Conservation (phyloP, 768 basidiomycete species). For the Porphyrellus cyaneotinctus region DNA sequence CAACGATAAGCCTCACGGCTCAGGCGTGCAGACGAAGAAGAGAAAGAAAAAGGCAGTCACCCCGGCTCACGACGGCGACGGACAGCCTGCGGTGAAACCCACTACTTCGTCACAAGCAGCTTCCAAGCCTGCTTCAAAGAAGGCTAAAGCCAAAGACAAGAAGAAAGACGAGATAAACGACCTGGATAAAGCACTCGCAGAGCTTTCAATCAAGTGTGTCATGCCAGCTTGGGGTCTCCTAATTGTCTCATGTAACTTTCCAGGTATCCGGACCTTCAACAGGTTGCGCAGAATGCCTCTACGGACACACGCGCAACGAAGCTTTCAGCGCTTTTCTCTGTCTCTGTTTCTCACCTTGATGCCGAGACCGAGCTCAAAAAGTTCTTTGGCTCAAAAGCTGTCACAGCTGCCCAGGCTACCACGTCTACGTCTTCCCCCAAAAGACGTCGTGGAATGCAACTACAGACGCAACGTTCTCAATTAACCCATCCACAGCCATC, state of each 20-base stretch:
- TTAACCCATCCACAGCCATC: slow-evolving; percentile 71
- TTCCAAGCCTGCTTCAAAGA: slow-evolving; percentile 50
- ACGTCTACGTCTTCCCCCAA: slow-evolving; percentile 34
- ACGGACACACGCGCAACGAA: slow-evolving; percentile 30
- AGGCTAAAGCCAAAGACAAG: slow-evolving; percentile 62
- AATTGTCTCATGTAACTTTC: neutral
- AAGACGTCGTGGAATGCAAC: slow-evolving; percentile 35
- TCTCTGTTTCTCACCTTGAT: slow-evolving; percentile 81
- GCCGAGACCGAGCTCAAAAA: slow-evolving; percentile 86
- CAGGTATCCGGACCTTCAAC: slow-evolving; percentile 54
- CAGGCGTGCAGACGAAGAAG: slow-evolving; percentile 33
- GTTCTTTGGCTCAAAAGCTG: slow-evolving; percentile 91
- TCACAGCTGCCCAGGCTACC: slow-evolving; percentile 54
- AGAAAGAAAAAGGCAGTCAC: slow-evolving; percentile 35
- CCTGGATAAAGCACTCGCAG: slow-evolving; percentile 78
- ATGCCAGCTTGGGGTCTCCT: neutral
- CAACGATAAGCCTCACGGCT: neutral
- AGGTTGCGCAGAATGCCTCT: slow-evolving; percentile 23
- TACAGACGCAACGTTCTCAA: slow-evolving; percentile 53
- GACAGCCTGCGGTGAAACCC: slow-evolving; percentile 4
- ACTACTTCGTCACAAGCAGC: neutral
- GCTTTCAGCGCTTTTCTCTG: slow-evolving; percentile 58
- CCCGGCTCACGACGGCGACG: slow-evolving; percentile 3
- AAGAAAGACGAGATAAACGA: slow-evolving; percentile 66
- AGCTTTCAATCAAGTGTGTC: slow-evolving; percentile 72